Evolutionary conservation across 352 stramenopile genomes (phyloP), one percentile per base, ranked within the genome.

Genomic region (Pythium rhizo-oryzae): DNA sequence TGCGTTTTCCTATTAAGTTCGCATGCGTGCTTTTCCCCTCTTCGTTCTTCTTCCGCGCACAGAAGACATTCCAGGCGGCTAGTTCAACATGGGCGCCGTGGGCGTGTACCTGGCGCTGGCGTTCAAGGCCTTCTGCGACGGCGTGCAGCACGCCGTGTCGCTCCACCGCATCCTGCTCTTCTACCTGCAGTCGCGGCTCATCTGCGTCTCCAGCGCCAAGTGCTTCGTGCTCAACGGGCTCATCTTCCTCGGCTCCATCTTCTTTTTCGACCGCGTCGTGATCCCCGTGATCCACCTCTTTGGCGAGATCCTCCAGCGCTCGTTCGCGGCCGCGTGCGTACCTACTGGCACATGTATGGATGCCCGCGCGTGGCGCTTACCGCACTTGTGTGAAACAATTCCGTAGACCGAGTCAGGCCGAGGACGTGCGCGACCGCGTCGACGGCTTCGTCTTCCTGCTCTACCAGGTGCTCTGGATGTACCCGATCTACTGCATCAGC

Each of bases 391-490:
- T n/a, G n/a, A n/a, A n/a, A n/a, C n/a, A n/a, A n/a, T n/a, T 28
- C 33, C 19, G 28, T 37, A 92, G 82, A 15, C 54, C 74, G 28
- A 76, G 63, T 52, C 69, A 92, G 55, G 80, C 85, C n/a, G 83
- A 92, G 51, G 83, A 92, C 44, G 81, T 92, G 28, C 85, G 85
- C 44, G 84, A 93, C 60, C 76, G 79, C 35, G 85, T 96, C 44
- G 88, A 96, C 62, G 84, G 81, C 21, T 92, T 96, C 46, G 85
- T 96, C 8, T 96, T 94, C 56, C 57, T 96, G 30, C 60, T 96
- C n/a, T 96, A 96, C 71, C 87, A 96, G 67, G 84, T 91, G 59
- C 69, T 96, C 30, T 96, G 88, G 88, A 96, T 96, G 87, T 96
- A 96, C 68, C 88, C 88, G 49, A 96, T 96, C 71, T 96, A 96